Evolutionary conservation across 2,329 filamentous ascomycete genomes (phyloP), one percentile per base, ranked within the genome.

Genomic region (Fusarium paranaense): DNA sequence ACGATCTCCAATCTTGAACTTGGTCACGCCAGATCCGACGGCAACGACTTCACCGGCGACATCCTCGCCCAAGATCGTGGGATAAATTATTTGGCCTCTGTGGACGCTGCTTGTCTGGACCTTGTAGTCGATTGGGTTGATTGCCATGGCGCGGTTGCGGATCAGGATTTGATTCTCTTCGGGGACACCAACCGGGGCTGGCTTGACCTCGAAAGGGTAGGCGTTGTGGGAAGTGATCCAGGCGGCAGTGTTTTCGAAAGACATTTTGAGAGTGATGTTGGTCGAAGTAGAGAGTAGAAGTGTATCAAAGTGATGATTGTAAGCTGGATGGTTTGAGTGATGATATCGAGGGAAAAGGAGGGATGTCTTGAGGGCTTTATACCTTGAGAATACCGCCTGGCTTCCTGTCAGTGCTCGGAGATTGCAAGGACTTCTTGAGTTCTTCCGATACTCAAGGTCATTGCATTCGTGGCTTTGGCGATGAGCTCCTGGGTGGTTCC

Each of bases 31-130:
- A 11, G 74, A 37, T 4, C 82, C 81, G 5, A 83, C 69, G 10
- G 80, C 75, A 6, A 77, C 75, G 6, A 84, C 79, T 10, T 76
- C 77, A 4, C 83, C 82, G 0, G 83, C 78, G 42, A 78, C 79
- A 70, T 79, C 82, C 27, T 72, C 74, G 0, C 79, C 83, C 66
- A 62, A 73, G 32, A 86, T 72, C 0, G 69, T 37, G 1, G 72
- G 72, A 13, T 74, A 74, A 8, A 2, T 45, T 20, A 57, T 74
- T 60, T 0, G 64, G 60, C 2, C 27, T 62, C 0, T 59, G 20
- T 11, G 73, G 2, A 72, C 42, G 6, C 58, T 59, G n/a, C 70
- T 61, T 40, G 72, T 57, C 54, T 81, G 78, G 14, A 79, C 76
- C 38, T 69, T 64, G 32, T 72, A 56, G 20, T 82, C 79, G 14